Evolutionary conservation across 805 yeast species (phyloP), one percentile per base, ranked within the genome.

Genomic region (Wickerhamomyces alni): DNA sequence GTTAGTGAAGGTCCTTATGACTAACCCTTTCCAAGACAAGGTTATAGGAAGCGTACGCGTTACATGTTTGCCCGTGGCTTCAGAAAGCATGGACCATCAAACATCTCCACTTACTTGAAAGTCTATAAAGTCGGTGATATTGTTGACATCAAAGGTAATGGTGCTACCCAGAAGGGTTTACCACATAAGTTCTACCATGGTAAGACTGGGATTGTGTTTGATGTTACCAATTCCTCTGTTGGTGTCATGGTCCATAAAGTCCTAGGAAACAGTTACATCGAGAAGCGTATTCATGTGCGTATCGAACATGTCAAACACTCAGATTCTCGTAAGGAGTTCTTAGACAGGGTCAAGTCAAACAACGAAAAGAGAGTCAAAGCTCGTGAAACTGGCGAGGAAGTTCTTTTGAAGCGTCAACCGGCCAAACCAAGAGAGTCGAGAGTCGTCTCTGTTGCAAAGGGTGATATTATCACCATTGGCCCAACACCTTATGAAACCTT

Each of bases 181-280:
- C 99, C 99, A 72, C 96, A 87, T 88, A 93, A 93, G 80, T 89
- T 78, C 85, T 93, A 93, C 96, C 97, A 93, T 81, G 99, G 99
- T 76, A 93, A 89, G 83, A 93, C 99, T 58, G 99, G 99, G 82
- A 87, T 93, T 62, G 81, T 93, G 56, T 93, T 81, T 95, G 93
- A 93, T 82, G 93, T 93, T 59, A 91, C 99, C 84, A 93, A 87
- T 82, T 75, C 95, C 52, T 77, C 99, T 54, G 98, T 93, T 56
- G 99, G 99, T 84, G 93, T 93, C 61, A 87, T 93, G 66, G 72
- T 93, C 70, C 85, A 93, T 93, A 93, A 93, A 85, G 81, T 89
- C 71, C 98, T 93, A 63, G 97, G 98, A 72, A 75, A 85, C 94
- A 87, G 98, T 79, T 93, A 91, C 87, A 61, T 93, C 57, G 98